These are phyloP conservation scores for Phaeotremella fagi DNA, from an alignment of 768 basidiomycete species.

Conservation along the genomic window DNA sequence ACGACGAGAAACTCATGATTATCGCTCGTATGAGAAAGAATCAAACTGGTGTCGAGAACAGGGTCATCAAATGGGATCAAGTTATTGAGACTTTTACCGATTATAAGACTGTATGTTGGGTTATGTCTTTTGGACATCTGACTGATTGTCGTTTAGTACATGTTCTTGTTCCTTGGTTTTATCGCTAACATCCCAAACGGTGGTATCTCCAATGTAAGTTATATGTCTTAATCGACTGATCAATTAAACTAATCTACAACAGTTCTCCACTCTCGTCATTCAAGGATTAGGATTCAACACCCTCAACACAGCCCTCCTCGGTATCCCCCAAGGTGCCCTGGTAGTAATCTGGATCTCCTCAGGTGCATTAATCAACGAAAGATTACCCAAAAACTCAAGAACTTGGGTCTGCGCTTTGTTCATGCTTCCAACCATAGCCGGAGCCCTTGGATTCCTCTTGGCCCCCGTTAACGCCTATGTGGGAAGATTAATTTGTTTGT, in stretches of 20 bases:
- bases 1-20: constrained; percentile 47
- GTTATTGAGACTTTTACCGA: constrained; percentile 45
- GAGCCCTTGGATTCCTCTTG: constrained; percentile 46
- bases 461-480: constrained; percentile 45
- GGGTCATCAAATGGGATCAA: constrained; percentile 44
- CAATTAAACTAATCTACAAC: background rate
- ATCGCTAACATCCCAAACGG: constrained; percentile 45
- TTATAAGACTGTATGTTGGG: constrained; percentile 29
- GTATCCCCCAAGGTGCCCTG: constrained; percentile 47
- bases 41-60: constrained; percentile 48
- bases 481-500: constrained; percentile 47
- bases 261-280: constrained; percentile 44
- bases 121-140: too few species aligned
- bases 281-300: constrained; percentile 41
- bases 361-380: constrained; percentile 41
- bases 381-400: constrained; percentile 41
- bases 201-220: constrained; percentile 41
- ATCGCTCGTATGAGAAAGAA: constrained; percentile 46
- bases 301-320: constrained; percentile 45
- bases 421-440: constrained; percentile 48
- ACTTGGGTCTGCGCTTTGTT: constrained; percentile 40
- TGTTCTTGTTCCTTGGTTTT: constrained; percentile 46
- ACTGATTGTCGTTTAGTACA: constrained; percentile 22
- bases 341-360: constrained; percentile 44
- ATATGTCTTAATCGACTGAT: background rate